Evolutionary conservation across 345 rosid species (phyloP), one percentile per base, ranked within the genome.

Genomic region (Aurinia saxatilis): DNA sequence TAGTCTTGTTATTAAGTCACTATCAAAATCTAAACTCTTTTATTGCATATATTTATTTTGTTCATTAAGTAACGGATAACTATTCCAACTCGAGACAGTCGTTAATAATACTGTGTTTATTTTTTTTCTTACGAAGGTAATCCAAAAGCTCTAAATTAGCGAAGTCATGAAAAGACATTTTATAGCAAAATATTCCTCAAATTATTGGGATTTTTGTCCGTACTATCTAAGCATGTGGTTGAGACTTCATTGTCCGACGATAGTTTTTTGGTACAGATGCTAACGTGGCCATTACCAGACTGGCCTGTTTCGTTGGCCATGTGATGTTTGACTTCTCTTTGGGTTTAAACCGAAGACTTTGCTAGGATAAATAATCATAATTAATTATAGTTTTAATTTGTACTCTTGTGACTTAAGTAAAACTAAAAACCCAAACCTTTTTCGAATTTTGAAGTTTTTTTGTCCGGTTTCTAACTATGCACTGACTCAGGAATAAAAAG

Each of bases 231-330:
- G 67, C 57, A 69, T 61, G 63, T 61, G 57, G 63, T 47, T 61
- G 63, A 61, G 38, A 63, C 68, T 69, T 69, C 57, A 44, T 61
- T 61, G 68, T 69, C 68, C 36, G 63, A 44, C 17, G 55, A 60
- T 36, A 8, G 8, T 60, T 10, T 51, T 35, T 51, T 33, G 16
- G 39, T 68, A 15, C 36, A 25, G 6, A 59, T 25, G 38, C 23
- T 50, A 35, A 68, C 41, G 62, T 36, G 37, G 62, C 27, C 15
- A 23, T 34, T 34, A 45, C 47, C 66, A 68, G 60, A 52, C 25
- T 21, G 25, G 25, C 25, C 4, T 21, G 25, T n/a, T n/a, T n/a
- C n/a, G n/a, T 50, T 31, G 53, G 44, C 66, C 72, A 67, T 53
- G 66, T 67, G 66, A 67, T 40, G 31, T 25, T 67, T 67, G 65